phyloP scores from a whole-genome alignment of 352 stramenopile genomes.

The Pythium volutum region DNA sequence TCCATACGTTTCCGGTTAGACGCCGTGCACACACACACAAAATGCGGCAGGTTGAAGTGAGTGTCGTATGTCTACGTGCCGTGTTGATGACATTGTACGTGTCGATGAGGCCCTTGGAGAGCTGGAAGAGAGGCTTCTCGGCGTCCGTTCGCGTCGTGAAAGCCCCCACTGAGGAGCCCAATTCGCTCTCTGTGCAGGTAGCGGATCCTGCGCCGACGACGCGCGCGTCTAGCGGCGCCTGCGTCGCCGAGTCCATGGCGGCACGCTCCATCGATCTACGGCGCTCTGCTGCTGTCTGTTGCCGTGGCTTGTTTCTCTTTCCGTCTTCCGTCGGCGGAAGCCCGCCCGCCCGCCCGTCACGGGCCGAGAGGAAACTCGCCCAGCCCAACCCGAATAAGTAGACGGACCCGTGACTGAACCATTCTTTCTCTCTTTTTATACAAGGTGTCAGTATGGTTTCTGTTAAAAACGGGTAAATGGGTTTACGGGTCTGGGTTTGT shows the following conservation, averaged over 20 bases:
- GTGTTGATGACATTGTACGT: constrained; percentile 98
- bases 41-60: constrained; percentile 8
- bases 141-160: constrained; percentile 29
- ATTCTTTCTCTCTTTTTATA: constrained; percentile 17
- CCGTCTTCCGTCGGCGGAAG: constrained; percentile 11
- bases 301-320: constrained; percentile 26
- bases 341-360: constrained; percentile 21
- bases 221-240: constrained; percentile 1
- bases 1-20: constrained; percentile 1
- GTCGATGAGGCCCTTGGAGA: constrained; percentile 92
- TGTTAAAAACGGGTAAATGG: neutral
- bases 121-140: constrained; percentile 57
- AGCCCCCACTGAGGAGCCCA: constrained; percentile 4
- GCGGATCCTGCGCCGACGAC: neutral
- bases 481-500: constrained; percentile 1
- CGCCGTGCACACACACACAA: neutral
- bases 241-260: constrained; percentile 10
- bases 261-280: constrained; percentile 19
- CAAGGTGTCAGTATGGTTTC: constrained; percentile 13
- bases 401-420: neutral
- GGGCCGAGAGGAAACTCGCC: constrained; percentile 9
- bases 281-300: constrained; percentile 7
- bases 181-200: constrained; percentile 22
- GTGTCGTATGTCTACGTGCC: constrained; percentile 36
- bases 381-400: neutral